phyloP scores from a whole-genome alignment of 352 stramenopile species.

The Globisporangium alternatum region DNA sequence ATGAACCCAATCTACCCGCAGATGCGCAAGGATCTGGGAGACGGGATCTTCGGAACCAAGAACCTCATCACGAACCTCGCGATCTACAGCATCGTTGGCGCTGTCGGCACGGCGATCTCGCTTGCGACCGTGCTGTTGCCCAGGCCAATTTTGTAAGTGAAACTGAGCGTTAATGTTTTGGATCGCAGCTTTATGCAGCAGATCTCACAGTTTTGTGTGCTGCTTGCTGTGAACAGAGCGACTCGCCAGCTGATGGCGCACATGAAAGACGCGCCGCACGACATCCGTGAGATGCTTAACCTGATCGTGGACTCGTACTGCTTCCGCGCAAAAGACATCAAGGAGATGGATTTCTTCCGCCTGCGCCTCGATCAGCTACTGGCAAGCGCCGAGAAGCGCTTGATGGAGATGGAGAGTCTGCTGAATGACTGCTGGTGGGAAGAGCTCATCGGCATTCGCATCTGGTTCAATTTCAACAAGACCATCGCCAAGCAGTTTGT shows the following conservation, averaged over 20 bases:
- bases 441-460: conserved; percentile 52
- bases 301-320: conserved; percentile 81
- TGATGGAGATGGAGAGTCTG: conserved; percentile 48
- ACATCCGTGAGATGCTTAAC: conserved; percentile 74
- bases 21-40: conserved; percentile 41
- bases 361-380: conserved; percentile 51
- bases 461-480: conserved; percentile 68
- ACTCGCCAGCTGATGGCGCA: conserved; percentile 49
- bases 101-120: conserved; percentile 59
- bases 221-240: conserved; percentile 26
- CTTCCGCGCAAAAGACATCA: conserved; percentile 68
- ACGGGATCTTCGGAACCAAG: conserved; percentile 41
- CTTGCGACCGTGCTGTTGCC: conserved; percentile 56
- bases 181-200: conserved; percentile 2
- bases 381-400: conserved; percentile 24
- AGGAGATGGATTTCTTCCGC: conserved; percentile 73
- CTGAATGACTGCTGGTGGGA: conserved; percentile 76
- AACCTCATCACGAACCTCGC: conserved; percentile 67
- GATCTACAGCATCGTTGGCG: conserved; percentile 63
- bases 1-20: conserved; percentile 62
- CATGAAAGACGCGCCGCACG: conserved; percentile 44
- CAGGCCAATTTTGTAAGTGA: conserved; percentile 58
- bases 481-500: conserved; percentile 68
- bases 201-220: conserved; percentile 1
- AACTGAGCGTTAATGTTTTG: neutral